Conservation (phyloP, 441 rosid species). For the Jatropha multifida region DNA sequence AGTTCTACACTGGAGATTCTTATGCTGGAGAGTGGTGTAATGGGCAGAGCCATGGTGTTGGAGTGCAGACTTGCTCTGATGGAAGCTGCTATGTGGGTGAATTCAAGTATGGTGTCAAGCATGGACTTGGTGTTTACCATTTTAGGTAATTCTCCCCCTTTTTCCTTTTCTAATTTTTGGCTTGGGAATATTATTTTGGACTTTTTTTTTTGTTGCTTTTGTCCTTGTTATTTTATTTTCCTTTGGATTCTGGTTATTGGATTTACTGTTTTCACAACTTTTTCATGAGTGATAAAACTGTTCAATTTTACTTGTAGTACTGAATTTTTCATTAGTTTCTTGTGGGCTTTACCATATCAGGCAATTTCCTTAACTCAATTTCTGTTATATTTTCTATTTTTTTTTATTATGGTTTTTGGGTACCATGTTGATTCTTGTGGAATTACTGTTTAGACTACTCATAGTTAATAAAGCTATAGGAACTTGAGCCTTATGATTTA, state of each 20-base stretch:
- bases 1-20: conserved; percentile 84
- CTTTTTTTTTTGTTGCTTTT: too few relatives aligned
- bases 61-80: conserved; percentile 81
- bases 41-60: conserved; percentile 90
- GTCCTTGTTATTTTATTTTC: not conserved
- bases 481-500: not conserved
- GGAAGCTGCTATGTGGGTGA: conserved; percentile 78
- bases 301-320: not conserved
- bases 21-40: conserved; percentile 88
- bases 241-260: not conserved
- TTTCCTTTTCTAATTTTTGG: not conserved
- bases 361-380: not conserved
- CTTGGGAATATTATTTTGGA: not conserved
- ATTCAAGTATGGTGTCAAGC: conserved; percentile 81
- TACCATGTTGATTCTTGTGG: not conserved
- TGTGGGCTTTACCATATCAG: not conserved
- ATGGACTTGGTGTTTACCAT: conserved; percentile 85
- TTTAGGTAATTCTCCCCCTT: conserved; percentile 53
- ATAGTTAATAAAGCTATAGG: not conserved
- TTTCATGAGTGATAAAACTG: not conserved
- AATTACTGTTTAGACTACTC: not conserved
- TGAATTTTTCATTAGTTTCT: conserved; percentile 1
- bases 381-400: too few relatives aligned
- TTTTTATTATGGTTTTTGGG: not conserved
- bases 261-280: not conserved